A percentile compares a stretch with the other conserved stretches of the same genome.
Evolutionary conservation across 768 basidiomycete species (phyloP).

Genomic region (Leccinum aurantiacum): DNA sequence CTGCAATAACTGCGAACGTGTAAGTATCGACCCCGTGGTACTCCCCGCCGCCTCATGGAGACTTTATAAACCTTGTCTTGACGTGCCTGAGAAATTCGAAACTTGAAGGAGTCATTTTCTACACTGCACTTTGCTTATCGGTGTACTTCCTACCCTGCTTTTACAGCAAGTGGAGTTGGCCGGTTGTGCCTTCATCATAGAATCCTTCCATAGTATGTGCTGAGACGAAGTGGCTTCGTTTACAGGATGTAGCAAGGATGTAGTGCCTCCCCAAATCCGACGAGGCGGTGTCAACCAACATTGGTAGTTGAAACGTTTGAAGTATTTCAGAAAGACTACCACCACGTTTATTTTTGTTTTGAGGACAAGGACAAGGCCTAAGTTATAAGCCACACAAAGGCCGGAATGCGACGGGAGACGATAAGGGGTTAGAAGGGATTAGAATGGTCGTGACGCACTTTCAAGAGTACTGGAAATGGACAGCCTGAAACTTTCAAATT

Average conservation of each 20-base stretch:
- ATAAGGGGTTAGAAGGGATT: no score
- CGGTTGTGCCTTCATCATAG: not conserved
- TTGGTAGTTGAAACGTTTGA: no score
- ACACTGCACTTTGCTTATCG: not conserved
- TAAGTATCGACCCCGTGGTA: no score
- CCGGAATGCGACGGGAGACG: no score
- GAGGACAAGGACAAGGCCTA: no score
- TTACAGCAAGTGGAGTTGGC: not conserved
- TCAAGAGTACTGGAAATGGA: no score
- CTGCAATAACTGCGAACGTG: not conserved
- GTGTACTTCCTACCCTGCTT: not conserved
- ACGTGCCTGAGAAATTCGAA: not conserved
- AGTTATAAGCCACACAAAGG: no score
- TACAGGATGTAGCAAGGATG: not conserved
- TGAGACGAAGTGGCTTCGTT: not conserved
- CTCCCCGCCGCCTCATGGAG: not conserved
- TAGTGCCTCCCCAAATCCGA: not conserved
- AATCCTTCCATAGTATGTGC: not conserved
- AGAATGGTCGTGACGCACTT: no score
- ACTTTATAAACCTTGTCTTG: not conserved
- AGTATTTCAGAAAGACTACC: no score
- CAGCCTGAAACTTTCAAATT: no score
- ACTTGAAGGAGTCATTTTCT: not conserved
- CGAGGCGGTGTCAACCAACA: not conserved
- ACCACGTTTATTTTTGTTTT: no score